Percentiles rank a stretch among this genome's conserved stretches.
Evolutionary conservation across 305 asterid genomes (phyloP).

Genomic region (Andrographis paniculata): DNA sequence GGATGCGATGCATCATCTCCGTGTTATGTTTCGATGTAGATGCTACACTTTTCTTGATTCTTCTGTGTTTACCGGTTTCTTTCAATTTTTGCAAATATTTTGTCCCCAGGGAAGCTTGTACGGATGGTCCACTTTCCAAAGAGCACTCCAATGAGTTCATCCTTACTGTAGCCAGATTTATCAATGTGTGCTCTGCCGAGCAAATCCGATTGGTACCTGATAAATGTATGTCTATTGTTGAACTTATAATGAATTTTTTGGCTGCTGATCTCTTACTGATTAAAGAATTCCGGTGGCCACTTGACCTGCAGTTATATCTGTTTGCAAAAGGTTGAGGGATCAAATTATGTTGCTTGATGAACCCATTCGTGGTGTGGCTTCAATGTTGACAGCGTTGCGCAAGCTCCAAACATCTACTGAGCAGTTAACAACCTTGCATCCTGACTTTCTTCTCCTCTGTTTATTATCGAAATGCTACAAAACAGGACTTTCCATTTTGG

Average conservation of each 20-base stretch:
- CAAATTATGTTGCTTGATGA: constrained; percentile 55
- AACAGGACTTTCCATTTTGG: constrained; percentile 67
- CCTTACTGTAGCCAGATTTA: constrained; percentile 51
- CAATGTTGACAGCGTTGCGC: constrained; percentile 63
- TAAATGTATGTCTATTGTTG: constrained; percentile 41
- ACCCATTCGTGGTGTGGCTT: constrained; percentile 87
- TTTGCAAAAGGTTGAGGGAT: constrained; percentile 81
- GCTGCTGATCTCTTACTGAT: constrained; percentile 16
- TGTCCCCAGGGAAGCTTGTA: constrained; percentile 62
- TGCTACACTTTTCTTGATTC: background rate
- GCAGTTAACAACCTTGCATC: constrained; percentile 79
- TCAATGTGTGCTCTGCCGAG: constrained; percentile 54
- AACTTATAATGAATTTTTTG: constrained; percentile 10
- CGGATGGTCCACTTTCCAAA: constrained; percentile 40
- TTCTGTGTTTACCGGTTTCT: background rate
- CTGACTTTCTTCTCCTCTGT: constrained; percentile 83
- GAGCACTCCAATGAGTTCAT: constrained; percentile 52
- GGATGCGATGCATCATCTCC: background rate
- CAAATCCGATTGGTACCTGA: constrained; percentile 80
- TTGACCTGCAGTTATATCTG: constrained; percentile 57
- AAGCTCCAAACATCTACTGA: constrained; percentile 73
- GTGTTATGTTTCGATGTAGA: background rate
- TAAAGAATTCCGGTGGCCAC: constrained; percentile 15
- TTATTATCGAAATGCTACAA: constrained; percentile 74
- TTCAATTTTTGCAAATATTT: constrained; percentile 5